A percentile compares a stretch with the other conserved stretches of the same genome.
phyloP scores from a whole-genome alignment of 306 rosid species.

The Cucurbita argyrosperma region DNA sequence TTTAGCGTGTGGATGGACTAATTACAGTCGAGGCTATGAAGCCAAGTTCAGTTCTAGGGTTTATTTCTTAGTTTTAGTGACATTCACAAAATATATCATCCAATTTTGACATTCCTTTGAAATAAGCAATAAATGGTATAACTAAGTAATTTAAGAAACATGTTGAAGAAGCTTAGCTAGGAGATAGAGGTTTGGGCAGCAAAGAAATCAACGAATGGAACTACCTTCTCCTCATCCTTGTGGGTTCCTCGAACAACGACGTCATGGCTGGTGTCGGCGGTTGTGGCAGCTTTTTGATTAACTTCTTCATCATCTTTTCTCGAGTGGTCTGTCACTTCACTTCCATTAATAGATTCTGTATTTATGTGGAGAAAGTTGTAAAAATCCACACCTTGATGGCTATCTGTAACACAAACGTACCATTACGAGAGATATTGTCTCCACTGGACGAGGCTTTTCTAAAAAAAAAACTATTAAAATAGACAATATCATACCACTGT shows the following conservation, averaged over 20 bases:
- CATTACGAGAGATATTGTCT: too few species aligned
- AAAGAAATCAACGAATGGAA: conserved; percentile 9
- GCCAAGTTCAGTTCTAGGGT: neutral
- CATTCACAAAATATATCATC: too few species aligned
- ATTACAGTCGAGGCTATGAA: neutral
- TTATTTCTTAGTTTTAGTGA: neutral
- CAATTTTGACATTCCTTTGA: too few species aligned
- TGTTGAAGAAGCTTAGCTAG: neutral
- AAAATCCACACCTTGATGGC: conserved; percentile 28
- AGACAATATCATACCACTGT: too few species aligned
- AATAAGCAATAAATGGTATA: neutral
- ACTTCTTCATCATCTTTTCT: conserved; percentile 57
- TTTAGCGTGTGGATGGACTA: neutral
- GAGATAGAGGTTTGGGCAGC: neutral
- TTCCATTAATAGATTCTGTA: conserved; percentile 43
- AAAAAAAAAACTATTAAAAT: too few species aligned
- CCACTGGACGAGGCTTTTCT: too few species aligned
- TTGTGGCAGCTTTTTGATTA: conserved; percentile 17
- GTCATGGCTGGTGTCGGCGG: neutral
- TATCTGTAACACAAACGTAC: neutral
- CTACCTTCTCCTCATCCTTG: neutral
- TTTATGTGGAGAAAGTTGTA: conserved; percentile 77
- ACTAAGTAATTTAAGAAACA: too few species aligned
- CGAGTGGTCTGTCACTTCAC: conserved; percentile 58
- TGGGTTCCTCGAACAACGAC: too few species aligned